These are phyloP conservation scores for Polychaeton citri DNA, from an alignment of 2,329 filamentous ascomycete genomes.

Conservation along the genomic window DNA sequence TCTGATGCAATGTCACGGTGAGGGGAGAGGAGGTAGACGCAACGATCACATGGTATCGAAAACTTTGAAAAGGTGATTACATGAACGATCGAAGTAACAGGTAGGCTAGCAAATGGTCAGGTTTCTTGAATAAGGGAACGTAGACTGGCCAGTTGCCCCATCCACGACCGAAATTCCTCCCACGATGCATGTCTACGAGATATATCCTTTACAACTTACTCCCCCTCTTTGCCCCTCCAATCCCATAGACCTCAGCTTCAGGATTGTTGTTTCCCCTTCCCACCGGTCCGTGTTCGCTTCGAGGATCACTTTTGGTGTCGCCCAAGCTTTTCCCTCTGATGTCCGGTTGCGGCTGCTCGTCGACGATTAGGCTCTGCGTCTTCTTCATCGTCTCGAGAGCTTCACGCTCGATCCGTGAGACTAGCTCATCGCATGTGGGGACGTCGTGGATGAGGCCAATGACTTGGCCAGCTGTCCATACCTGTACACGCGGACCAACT, in stretches of 20 bases:
- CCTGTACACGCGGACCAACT: slow-evolving; percentile 42
- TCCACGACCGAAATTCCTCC: too few relatives aligned
- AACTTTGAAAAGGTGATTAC: too few relatives aligned
- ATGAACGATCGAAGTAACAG: too few relatives aligned
- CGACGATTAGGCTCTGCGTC: slow-evolving; percentile 25
- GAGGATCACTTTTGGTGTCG: slow-evolving; percentile 8
- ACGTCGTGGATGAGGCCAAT: slow-evolving; percentile 49
- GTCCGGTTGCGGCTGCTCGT: slow-evolving; percentile 21
- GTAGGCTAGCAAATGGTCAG: too few relatives aligned
- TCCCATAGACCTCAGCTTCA: slow-evolving; percentile 27
- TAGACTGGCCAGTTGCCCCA: too few relatives aligned
- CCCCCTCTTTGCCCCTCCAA: slow-evolving; percentile 24
- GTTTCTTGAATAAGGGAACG: too few relatives aligned
- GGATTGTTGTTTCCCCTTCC: slow-evolving; percentile 25
- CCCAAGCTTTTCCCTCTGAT: slow-evolving; percentile 17
- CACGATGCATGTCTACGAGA: not conserved
- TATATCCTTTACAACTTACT: slow-evolving; percentile 22
- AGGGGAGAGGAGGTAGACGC: too few relatives aligned
- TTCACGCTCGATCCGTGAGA: slow-evolving; percentile 33
- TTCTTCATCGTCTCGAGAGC: slow-evolving; percentile 29
- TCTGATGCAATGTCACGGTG: too few relatives aligned
- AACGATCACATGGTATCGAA: too few relatives aligned
- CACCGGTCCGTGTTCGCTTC: slow-evolving; percentile 15
- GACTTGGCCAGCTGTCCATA: slow-evolving; percentile 95
- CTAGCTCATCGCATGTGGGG: slow-evolving; percentile 33